Percentiles rank a stretch among this genome's conserved stretches.
These are phyloP conservation scores for Handroanthus guayacan DNA, from an alignment of 257 asterid species.

Conservation along the genomic window DNA sequence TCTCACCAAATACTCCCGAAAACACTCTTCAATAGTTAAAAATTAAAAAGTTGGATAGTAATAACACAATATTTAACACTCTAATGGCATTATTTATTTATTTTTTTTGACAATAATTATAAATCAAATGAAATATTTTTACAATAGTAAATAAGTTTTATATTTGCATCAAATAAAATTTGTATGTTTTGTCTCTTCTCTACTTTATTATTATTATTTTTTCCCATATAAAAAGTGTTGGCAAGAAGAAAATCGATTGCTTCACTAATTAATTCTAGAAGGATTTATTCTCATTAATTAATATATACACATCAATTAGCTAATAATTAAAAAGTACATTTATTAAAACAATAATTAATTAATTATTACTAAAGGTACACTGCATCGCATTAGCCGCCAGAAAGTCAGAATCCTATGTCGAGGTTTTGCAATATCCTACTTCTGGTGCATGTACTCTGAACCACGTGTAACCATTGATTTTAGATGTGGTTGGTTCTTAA, in stretches of 20 bases:
- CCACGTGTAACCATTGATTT: not conserved
- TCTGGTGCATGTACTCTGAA: constrained; percentile 13
- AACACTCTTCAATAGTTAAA: too few species aligned
- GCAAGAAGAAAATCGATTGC: constrained; percentile 3
- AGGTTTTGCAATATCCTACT: constrained; percentile 17
- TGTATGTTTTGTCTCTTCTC: not conserved
- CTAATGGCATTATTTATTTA: too few species aligned
- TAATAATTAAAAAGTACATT: constrained; percentile 1
- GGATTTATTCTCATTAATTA: constrained; percentile 15
- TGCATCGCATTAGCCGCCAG: constrained; percentile 41
- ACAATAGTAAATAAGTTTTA: too few species aligned
- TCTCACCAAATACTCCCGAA: too few species aligned
- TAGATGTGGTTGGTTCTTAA: not conserved
- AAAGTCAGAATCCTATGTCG: constrained; percentile 49
- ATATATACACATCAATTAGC: not conserved
- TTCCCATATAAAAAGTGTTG: not conserved
- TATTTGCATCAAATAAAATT: too few species aligned
- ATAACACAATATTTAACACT: too few species aligned
- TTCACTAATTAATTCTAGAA: not conserved
- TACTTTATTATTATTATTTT: too few species aligned
- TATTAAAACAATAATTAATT: constrained; percentile 44
- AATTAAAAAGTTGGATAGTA: too few species aligned
- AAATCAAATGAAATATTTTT: too few species aligned
- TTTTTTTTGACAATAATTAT: too few species aligned
- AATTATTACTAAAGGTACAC: constrained; percentile 34